Conservation (phyloP, 768 basidiomycete genomes). For the Tulasnella sp. region DNA sequence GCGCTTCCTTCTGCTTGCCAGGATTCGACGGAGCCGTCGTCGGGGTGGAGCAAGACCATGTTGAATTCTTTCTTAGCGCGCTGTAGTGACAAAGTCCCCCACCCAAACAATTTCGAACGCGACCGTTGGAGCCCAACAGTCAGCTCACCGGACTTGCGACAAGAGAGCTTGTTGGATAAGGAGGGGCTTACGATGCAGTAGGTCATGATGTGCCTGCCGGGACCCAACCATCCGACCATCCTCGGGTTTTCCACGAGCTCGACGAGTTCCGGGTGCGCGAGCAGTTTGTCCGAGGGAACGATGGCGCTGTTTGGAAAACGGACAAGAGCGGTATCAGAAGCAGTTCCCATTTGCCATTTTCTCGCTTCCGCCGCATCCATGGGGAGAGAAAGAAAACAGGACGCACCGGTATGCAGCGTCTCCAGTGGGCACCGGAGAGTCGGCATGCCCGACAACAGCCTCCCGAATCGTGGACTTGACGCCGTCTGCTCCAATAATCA, state of each 20-base stretch:
- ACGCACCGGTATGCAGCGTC: conserved; percentile 59
- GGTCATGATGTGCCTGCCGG: conserved; percentile 34
- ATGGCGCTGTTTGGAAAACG: conserved; percentile 46
- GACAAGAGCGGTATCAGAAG: background rate
- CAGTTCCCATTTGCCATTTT: no score
- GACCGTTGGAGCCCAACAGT: no score
- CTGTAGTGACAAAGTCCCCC: conserved; percentile 26
- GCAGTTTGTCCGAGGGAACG: conserved; percentile 51
- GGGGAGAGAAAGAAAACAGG: background rate
- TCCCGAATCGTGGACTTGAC: conserved; percentile 57
- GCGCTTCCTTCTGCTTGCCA: conserved; percentile 51
- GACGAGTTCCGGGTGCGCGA: conserved; percentile 57
- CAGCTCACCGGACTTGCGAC: no score
- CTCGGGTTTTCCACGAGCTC: conserved; percentile 51
- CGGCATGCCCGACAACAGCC: conserved; percentile 54
- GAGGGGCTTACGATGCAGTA: conserved; percentile 35
- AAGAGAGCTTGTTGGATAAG: no score
- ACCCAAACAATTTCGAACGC: background rate
- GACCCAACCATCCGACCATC: conserved; percentile 58
- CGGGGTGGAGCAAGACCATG: conserved; percentile 36
- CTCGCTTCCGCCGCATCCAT: no score
- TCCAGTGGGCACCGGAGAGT: conserved; percentile 56
- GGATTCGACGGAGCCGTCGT: conserved; percentile 43
- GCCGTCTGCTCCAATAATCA: conserved; percentile 48
- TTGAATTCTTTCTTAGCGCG: conserved; percentile 38